Base-by-base conservation (phyloP, 2,329 filamentous ascomycete genomes). In the Colletotrichum sp. region DNA sequence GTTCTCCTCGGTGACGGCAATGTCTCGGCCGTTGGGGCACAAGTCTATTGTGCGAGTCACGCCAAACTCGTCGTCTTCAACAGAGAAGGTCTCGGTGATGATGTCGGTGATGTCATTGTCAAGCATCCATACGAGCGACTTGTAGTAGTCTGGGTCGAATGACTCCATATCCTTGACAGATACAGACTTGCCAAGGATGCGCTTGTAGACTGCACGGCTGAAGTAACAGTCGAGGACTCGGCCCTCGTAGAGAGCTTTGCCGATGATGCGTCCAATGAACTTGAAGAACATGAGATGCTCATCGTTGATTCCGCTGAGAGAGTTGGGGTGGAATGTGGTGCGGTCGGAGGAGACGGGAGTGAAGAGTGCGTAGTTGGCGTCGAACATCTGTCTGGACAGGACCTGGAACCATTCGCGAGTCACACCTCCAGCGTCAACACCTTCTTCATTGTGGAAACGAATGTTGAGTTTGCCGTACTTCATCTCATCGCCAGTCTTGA, bases 151-250 rank as follows among this genome's bases (percentile, higher is more conserved):
- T 5, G 98, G 93, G 84, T 99, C 97, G 77, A 99, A 94, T 26
- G 96, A 98, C 85, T 99, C 97, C 96, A 99, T 99, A 82, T 99
- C 97, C 88, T 99, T 99, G 85, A 99, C 94, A 10, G 96, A 98
- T 55, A 99, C 96, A 5, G 95, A 92, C 84, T 98, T 98, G 83
- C 97, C 95, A 32, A 99, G 92, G 78, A 99, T 98, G 79, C 95
- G 94, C 88, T 99, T 99, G 90, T 99, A 99, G 68, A 99, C 96
- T 16, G 98, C 98, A 82, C 97, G 93, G 86, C 96, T 99, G 88
- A 99, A 99, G 89, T 99, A 98, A 85, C 97, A 99, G 85, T 99
- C 97, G 34, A 99, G 92, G 44, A 99, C 93, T 72, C 97, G 95
- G 62, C 95, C 95, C 87, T 99, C 98, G 84, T 99, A 99, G 65